Evolutionary conservation across 768 basidiomycete genomes (phyloP).

Genomic region (Trametopsis cervina): DNA sequence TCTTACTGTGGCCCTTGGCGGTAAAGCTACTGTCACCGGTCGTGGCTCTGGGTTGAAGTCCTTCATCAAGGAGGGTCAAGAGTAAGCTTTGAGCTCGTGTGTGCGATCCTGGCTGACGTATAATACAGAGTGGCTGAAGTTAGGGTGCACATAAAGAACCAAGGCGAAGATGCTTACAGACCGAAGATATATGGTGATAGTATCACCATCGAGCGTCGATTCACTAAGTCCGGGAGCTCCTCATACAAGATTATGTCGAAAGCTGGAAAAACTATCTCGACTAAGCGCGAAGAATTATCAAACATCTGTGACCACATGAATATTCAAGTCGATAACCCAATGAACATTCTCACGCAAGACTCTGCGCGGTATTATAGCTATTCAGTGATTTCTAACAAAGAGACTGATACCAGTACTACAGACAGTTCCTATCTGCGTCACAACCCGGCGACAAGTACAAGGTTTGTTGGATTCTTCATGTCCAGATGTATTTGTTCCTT

Average conservation of each 20-base stretch:
- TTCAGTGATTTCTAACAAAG: too few species aligned
- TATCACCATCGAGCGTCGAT: conserved; percentile 77
- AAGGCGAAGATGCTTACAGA: conserved; percentile 85
- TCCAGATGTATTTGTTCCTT: background rate
- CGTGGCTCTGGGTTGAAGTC: conserved; percentile 80
- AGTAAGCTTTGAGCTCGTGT: conserved; percentile 36
- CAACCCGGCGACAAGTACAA: conserved; percentile 83
- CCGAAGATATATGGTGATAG: conserved; percentile 80
- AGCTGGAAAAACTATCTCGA: conserved; percentile 59
- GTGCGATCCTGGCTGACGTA: background rate
- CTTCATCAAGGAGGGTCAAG: conserved; percentile 79
- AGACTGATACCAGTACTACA: too few species aligned
- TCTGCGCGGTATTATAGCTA: conserved; percentile 31
- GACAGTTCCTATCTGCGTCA: conserved; percentile 79
- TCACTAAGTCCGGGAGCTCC: conserved; percentile 69
- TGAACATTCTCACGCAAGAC: conserved; percentile 86
- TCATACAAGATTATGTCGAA: conserved; percentile 78
- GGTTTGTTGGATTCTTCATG: conserved; percentile 33
- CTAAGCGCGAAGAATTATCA: conserved; percentile 77
- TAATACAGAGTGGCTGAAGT: conserved; percentile 58
- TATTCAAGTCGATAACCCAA: conserved; percentile 93
- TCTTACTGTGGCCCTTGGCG: conserved; percentile 88
- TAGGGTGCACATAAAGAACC: conserved; percentile 78
- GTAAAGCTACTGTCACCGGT: conserved; percentile 88
- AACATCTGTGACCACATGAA: conserved; percentile 94